phyloP scores from a whole-genome alignment of 208 protist species.

The Leishmania guyanensis region DNA sequence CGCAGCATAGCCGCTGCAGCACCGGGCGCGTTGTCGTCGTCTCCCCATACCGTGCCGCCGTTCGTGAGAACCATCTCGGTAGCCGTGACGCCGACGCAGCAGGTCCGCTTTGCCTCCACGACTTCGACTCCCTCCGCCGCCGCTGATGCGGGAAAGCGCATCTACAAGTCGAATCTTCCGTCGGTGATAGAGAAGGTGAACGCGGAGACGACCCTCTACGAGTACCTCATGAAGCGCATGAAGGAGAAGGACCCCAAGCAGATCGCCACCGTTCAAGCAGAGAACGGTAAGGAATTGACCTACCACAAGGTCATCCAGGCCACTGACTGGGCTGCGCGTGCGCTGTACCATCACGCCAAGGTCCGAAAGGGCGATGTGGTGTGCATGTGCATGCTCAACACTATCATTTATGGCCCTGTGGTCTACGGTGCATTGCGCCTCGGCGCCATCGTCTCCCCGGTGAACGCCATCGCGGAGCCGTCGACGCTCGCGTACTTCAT shows the following conservation, averaged over 20 bases:
- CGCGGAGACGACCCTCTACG: conserved; percentile 29
- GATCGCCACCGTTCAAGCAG: conserved; percentile 16
- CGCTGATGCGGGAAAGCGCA: neutral
- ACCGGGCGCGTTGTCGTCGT: neutral
- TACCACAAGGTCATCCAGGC: conserved; percentile 4
- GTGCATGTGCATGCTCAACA: conserved; percentile 31
- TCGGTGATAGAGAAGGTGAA: conserved; percentile 21
- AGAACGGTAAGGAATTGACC: conserved; percentile 12
- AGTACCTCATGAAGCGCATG: conserved; percentile 19
- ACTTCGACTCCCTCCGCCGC: neutral
- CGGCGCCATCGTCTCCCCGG: conserved; percentile 35
- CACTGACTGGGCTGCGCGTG: conserved; percentile 23
- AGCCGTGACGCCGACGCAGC: neutral
- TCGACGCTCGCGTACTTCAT: conserved; percentile 28
- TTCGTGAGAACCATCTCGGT: neutral
- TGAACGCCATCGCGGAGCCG: conserved; percentile 29
- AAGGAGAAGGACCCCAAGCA: conserved; percentile 13
- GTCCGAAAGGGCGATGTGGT: conserved; percentile 45
- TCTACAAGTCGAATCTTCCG: conserved; percentile 26
- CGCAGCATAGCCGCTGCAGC: neutral
- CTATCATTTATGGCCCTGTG: conserved; percentile 28
- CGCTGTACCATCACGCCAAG: conserved; percentile 35
- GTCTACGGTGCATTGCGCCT: conserved; percentile 36
- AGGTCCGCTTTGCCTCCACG: conserved; percentile 6
- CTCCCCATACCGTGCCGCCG: neutral